A percentile compares a stretch with the other conserved stretches of the same genome.
Conservation (phyloP, 1,139 yeast genomes). For the Schwanniomyces etchellsii region DNA sequence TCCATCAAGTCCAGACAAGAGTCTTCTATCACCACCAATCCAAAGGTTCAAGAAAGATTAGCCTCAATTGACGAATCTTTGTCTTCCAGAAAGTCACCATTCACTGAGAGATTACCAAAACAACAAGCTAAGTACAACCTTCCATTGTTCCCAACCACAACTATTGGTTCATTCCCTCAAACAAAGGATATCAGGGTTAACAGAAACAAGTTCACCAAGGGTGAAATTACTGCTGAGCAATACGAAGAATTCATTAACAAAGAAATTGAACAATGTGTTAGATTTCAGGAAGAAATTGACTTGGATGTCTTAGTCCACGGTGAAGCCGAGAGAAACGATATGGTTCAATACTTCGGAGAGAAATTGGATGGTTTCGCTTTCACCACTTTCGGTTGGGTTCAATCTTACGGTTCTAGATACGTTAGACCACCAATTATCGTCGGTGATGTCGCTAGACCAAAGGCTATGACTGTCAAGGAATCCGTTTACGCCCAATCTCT, state of each 20-base stretch:
- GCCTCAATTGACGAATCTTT: constrained; percentile 72
- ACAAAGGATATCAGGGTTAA: constrained; percentile 97
- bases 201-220: constrained; percentile 98
- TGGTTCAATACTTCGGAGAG: constrained; percentile 99
- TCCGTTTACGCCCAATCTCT: constrained; percentile 97
- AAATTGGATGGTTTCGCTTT: constrained; percentile 96
- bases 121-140: constrained; percentile 86
- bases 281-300: constrained; percentile 98
- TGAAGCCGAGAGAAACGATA: constrained; percentile 99
- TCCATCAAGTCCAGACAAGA: constrained; percentile 81
- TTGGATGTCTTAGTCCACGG: constrained; percentile 98
- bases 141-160: constrained; percentile 99
- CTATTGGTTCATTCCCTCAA: constrained; percentile 99
- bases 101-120: constrained; percentile 80
- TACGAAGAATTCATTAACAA: constrained; percentile 94
- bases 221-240: constrained; percentile 89
- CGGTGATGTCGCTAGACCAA: constrained; percentile 98
- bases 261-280: constrained; percentile 92
- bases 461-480: constrained; percentile 98
- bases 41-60: constrained; percentile 85
- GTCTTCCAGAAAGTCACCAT: constrained; percentile 81
- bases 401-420: constrained; percentile 99
- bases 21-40: constrained; percentile 86
- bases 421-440: constrained; percentile 99
- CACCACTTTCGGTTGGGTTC: constrained; percentile 99